Evolutionary conservation across 371 early-diverging fungal genomes (phyloP), one percentile per base, ranked within the genome.

Genomic region (Mortierella sp.): DNA sequence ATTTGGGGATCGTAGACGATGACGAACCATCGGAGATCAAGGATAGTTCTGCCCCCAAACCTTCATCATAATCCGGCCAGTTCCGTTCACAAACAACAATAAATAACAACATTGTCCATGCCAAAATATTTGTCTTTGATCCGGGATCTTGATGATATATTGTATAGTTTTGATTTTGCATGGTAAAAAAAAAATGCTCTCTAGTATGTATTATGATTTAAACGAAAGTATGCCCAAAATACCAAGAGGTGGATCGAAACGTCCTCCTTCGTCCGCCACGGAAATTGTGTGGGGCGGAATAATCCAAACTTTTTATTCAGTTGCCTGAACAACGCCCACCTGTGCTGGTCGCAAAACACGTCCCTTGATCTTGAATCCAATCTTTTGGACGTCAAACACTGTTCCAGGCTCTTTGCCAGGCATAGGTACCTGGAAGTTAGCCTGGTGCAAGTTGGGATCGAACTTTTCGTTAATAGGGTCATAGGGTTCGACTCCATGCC

Each of bases 341-440:
- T 98, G 96, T 58, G 99, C 97, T 57, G 98, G 96, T 76, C 99
- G 88, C 72, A 99, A 75, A 4, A 98, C 94, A 69, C 97, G 93
- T 61, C 94, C 97, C 78, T 96, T 93, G 63, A 99, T 76, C 74
- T 85, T 93, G 85, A 93, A 99, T 31, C 99, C 99, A 64, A 88
- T 83, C 90, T 98, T 99, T 78, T 93, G 91, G 13, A 97, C 96
- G 54, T 90, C 86, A 71, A 96, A 90, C 54, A 99, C 88, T 10
- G 93, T 92, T 34, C 97, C 97, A 9, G 95, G 90, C 65, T 94
- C 94, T 85, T 96, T 96, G 64, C 86, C 96, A 19, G 95, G 92
- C 49, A 94, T 87, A 15, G 97, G 94, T 1, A 93, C 94, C 85
- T 98, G 96, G 92, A 94, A 99, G 68, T 98, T 83, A 22, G 99